Conservation (phyloP, 306 rosid genomes). For the Vigna angularis region DNA sequence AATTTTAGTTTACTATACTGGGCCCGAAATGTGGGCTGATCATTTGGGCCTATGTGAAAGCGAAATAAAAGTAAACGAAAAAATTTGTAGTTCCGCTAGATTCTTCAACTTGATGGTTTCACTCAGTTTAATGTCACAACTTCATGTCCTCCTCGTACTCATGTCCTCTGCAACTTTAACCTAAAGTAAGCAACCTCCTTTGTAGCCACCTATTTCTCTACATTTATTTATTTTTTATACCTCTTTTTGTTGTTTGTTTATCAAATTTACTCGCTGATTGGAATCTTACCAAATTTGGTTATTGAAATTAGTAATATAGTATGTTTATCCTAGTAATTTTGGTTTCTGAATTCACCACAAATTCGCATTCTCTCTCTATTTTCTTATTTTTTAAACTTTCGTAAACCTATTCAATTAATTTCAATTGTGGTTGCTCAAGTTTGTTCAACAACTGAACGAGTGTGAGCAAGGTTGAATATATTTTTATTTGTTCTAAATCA, state of each 20-base stretch:
- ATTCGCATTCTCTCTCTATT: background rate
- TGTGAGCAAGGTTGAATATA: conserved; percentile 4
- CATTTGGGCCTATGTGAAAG: background rate
- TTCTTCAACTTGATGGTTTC: conserved; percentile 21
- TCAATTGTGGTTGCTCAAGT: background rate
- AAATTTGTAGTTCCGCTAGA: background rate
- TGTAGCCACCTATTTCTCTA: background rate
- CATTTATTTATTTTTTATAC: background rate
- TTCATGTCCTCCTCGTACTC: conserved; percentile 20
- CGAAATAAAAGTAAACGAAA: background rate
- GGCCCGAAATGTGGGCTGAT: background rate
- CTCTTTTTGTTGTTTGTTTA: background rate
- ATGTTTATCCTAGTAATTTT: background rate
- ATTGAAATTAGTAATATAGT: background rate
- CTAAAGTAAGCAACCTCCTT: conserved; percentile 32
- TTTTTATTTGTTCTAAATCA: conserved; percentile 17
- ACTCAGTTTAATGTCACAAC: background rate
- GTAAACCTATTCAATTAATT: background rate
- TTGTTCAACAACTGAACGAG: conserved; percentile 30
- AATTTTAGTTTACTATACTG: background rate
- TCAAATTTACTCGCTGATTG: conserved; percentile 11
- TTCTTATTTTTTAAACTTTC: background rate
- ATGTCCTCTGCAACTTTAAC: conserved; percentile 40
- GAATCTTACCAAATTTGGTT: conserved; percentile 5
- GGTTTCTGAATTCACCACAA: conserved; percentile 13